Conservation (phyloP, 1,284 basidiomycete genomes). For the Boletus smithii region DNA sequence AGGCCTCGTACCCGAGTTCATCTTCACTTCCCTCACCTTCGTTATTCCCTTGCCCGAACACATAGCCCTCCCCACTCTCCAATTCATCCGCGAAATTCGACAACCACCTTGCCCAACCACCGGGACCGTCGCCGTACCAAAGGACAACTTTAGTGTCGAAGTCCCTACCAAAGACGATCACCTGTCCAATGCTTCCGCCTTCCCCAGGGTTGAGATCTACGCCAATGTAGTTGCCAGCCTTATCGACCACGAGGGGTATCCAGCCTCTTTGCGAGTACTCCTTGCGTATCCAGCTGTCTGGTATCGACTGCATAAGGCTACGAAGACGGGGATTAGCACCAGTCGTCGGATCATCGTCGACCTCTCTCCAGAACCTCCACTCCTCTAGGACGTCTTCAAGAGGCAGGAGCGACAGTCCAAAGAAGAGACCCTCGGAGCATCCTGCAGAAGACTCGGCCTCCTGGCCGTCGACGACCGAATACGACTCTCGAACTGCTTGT, state of each 20-base stretch:
- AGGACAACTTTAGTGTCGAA: conserved; percentile 98
- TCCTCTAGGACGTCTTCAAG: conserved; percentile 89
- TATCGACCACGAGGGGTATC: conserved; percentile 93
- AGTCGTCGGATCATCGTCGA: conserved; percentile 80
- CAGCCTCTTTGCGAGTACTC: conserved; percentile 94
- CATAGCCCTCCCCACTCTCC: conserved; percentile 84
- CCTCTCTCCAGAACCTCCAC: conserved; percentile 91
- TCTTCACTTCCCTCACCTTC: conserved; percentile 71
- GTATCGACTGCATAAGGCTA: conserved; percentile 85
- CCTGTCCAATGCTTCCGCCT: conserved; percentile 80
- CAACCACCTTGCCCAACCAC: conserved; percentile 95
- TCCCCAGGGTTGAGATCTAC: conserved; percentile 89
- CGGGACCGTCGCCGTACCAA: conserved; percentile 85
- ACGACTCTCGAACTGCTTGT: conserved; percentile 78
- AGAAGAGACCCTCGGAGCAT: conserved; percentile 86
- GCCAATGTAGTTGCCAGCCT: conserved; percentile 94
- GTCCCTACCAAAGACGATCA: conserved; percentile 96
- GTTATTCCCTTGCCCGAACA: conserved; percentile 57
- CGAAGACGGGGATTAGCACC: conserved; percentile 71
- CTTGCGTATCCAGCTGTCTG: conserved; percentile 85
- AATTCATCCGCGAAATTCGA: conserved; percentile 92
- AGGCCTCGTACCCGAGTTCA: conserved; percentile 81
- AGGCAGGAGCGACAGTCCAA: conserved; percentile 79
- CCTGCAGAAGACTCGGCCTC: conserved; percentile 83
- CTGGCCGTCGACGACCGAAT: conserved; percentile 80